Evolutionary conservation across 371 early-diverging fungal species (phyloP).

Genomic region (Mortierella sp.): DNA sequence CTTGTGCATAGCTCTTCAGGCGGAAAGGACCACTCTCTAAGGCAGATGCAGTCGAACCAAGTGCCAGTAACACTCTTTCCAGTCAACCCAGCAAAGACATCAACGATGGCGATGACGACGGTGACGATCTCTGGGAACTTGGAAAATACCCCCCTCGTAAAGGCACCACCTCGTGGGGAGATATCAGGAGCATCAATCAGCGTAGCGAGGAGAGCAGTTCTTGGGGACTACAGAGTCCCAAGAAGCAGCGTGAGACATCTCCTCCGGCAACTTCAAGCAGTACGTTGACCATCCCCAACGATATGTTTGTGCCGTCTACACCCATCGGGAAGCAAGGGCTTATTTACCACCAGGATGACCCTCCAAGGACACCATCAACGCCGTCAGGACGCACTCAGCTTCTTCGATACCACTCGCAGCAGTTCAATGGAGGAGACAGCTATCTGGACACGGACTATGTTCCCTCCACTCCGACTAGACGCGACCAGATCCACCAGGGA

Average conservation of each 20-base stretch:
- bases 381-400: conserved; percentile 19
- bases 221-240: conserved; percentile 14
- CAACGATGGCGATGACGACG: conserved; percentile 14
- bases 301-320: conserved; percentile 24
- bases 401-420: conserved; percentile 16
- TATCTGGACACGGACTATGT: neutral
- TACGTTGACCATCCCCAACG: neutral
- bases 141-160: conserved; percentile 15
- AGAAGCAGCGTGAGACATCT: neutral
- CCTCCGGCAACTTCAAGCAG: neutral
- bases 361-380: conserved; percentile 16
- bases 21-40: conserved; percentile 43
- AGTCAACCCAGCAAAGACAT: neutral
- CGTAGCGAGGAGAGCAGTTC: neutral
- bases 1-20: conserved; percentile 25
- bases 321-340: conserved; percentile 13
- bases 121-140: conserved; percentile 19
- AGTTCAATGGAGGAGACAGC: neutral
- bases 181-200: conserved; percentile 20
- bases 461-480: conserved; percentile 21
- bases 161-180: conserved; percentile 52
- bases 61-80: neutral
- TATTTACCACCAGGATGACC: neutral
- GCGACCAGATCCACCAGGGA: conserved; percentile 16
- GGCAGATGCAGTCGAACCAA: conserved; percentile 12